Conservation (phyloP, 2,329 filamentous ascomycete genomes). For the Epichloe scottii region DNA sequence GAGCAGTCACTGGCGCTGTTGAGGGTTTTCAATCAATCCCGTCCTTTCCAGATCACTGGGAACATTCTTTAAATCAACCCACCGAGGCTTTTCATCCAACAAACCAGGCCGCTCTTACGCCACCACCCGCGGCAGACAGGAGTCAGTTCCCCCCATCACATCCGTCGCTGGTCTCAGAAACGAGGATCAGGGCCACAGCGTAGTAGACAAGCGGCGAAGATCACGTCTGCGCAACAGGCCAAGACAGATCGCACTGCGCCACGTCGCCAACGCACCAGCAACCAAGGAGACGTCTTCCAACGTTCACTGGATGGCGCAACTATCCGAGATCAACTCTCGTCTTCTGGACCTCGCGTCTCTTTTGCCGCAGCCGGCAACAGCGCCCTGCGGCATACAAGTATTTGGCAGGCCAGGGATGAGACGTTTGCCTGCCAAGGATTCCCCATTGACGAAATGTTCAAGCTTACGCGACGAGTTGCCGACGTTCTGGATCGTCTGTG, state of each 20-base stretch:
- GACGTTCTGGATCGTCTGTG: constrained; percentile 20
- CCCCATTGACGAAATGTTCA: constrained; percentile 29
- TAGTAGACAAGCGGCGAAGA: constrained; percentile 13
- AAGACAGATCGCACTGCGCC: constrained; percentile 21
- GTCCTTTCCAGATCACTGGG: constrained; percentile 15
- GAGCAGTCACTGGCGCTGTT: constrained; percentile 9
- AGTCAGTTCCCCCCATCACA: background rate
- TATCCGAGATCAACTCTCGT: constrained; percentile 25
- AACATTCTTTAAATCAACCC: constrained; percentile 8
- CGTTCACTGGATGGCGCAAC: constrained; percentile 26
- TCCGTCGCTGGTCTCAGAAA: background rate
- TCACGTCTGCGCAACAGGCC: constrained; percentile 15
- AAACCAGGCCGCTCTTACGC: background rate
- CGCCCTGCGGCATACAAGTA: constrained; percentile 10
- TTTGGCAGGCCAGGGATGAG: constrained; percentile 8
- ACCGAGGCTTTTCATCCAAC: constrained; percentile 5
- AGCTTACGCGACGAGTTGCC: constrained; percentile 24
- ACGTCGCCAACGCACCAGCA: constrained; percentile 11
- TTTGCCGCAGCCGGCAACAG: constrained; percentile 18
- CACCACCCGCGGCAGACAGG: background rate
- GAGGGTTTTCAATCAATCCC: constrained; percentile 8
- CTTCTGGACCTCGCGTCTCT: constrained; percentile 25
- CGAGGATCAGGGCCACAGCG: background rate
- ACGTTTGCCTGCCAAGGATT: constrained; percentile 16
- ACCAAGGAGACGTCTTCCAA: constrained; percentile 11